phyloP scores from a whole-genome alignment of 2,329 filamentous ascomycete species.

The Tolypocladium cylindrosporum region DNA sequence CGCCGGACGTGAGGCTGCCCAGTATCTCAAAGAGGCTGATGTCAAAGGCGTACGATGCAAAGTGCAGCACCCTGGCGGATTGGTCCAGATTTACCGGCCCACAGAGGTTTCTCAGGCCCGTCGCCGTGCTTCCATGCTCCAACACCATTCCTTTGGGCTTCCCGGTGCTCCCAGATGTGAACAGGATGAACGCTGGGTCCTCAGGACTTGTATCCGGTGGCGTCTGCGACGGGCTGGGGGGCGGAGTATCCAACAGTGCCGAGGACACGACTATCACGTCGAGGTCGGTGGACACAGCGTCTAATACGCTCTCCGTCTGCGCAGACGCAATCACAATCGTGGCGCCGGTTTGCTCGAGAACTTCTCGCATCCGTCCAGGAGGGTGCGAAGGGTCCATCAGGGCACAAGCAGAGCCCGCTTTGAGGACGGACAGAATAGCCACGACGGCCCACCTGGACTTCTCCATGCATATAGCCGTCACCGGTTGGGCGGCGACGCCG shows the following conservation, averaged over 20 bases:
- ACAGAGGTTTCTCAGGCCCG: neutral
- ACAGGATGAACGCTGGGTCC: conserved; percentile 1
- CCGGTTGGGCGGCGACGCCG: neutral
- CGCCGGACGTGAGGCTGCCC: neutral
- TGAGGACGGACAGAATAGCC: conserved; percentile 4
- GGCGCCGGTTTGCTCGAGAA: neutral
- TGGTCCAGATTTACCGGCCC: neutral
- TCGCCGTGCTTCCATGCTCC: neutral
- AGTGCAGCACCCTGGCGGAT: neutral
- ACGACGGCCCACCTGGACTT: conserved; percentile 3
- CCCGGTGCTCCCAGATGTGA: neutral
- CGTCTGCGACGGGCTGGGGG: neutral
- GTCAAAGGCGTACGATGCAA: neutral
- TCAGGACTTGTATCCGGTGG: neutral
- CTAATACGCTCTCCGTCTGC: neutral
- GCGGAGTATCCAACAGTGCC: neutral
- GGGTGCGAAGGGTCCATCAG: conserved; percentile 5
- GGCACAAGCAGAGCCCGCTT: conserved; percentile 5
- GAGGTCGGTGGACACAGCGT: neutral
- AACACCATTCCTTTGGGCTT: neutral
- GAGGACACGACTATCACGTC: neutral
- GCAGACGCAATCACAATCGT: neutral
- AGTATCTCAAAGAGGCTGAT: neutral
- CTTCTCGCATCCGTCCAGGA: neutral
- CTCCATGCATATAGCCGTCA: conserved; percentile 3